Evolutionary conservation across 2,329 filamentous ascomycete genomes (phyloP).

Genomic region (Venturia carpophila): DNA sequence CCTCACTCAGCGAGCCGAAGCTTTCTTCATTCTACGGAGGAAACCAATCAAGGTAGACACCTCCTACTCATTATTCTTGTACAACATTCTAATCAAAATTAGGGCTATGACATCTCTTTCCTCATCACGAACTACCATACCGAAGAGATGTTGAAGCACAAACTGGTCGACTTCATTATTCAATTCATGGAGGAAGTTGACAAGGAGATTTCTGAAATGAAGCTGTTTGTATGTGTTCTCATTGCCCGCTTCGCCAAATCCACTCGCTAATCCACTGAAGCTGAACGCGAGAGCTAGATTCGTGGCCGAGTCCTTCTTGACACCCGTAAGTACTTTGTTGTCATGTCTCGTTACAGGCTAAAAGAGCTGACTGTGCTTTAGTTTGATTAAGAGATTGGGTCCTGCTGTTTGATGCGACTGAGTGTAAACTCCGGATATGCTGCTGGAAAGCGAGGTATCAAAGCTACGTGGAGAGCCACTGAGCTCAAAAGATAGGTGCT

Average conservation of each 20-base stretch:
- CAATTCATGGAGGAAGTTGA: constrained; percentile 99
- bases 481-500: neutral
- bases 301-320: constrained; percentile 96
- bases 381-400: neutral
- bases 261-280: constrained; percentile 45
- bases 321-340: constrained; percentile 44
- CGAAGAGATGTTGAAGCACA: constrained; percentile 97
- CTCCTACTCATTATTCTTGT: constrained; percentile 13
- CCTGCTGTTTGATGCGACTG: neutral
- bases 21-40: constrained; percentile 90
- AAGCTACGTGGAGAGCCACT: neutral
- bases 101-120: constrained; percentile 99
- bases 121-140: constrained; percentile 98
- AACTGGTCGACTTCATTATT: constrained; percentile 98
- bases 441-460: neutral
- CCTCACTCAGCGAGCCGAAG: constrained; percentile 89
- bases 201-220: constrained; percentile 99
- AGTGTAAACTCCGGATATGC: neutral
- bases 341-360: neutral
- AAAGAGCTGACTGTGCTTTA: neutral
- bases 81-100: neutral
- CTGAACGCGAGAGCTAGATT: constrained; percentile 95
- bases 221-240: constrained; percentile 74
- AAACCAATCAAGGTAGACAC: constrained; percentile 78
- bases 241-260: neutral